Percentiles rank a stretch among this genome's conserved stretches.
phyloP scores from a whole-genome alignment of 2,329 filamentous ascomycete species.

The Exophiala bonariae region DNA sequence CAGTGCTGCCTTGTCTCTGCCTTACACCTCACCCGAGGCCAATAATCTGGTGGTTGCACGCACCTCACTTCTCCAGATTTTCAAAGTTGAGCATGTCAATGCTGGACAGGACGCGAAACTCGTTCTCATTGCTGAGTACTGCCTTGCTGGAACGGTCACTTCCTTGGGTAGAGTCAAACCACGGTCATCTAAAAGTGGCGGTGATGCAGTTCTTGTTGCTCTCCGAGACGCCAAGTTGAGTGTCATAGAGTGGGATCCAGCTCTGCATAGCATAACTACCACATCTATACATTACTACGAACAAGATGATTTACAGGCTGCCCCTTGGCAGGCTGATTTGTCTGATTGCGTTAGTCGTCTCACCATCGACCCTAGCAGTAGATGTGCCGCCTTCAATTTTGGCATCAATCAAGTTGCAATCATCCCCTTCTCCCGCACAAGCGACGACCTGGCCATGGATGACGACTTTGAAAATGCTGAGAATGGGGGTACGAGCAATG shows the following conservation, averaged over 20 bases:
- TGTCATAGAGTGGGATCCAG: constrained; percentile 89
- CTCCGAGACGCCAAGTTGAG: constrained; percentile 91
- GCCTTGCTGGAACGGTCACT: constrained; percentile 79
- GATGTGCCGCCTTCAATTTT: constrained; percentile 94
- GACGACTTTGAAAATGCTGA: constrained; percentile 75
- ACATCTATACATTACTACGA: constrained; percentile 98
- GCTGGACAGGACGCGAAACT: constrained; percentile 67
- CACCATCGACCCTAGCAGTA: constrained; percentile 83
- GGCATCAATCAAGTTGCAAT: constrained; percentile 87
- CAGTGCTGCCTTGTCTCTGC: constrained; percentile 77
- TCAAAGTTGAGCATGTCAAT: constrained; percentile 65
- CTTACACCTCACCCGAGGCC: constrained; percentile 73
- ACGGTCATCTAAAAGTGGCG: constrained; percentile 71
- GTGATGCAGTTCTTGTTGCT: constrained; percentile 78
- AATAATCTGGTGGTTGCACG: constrained; percentile 89
- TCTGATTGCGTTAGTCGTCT: constrained; percentile 77
- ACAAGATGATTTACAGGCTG: constrained; percentile 80
- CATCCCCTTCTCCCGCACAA: constrained; percentile 81
- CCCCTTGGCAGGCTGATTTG: constrained; percentile 77
- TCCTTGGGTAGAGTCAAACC: constrained; percentile 77
- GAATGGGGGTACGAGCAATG: constrained; percentile 64
- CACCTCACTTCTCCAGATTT: constrained; percentile 90
- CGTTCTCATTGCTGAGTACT: constrained; percentile 80
- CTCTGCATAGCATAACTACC: constrained; percentile 75
- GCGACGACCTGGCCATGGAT: constrained; percentile 87